Conservation (phyloP, 2,329 filamentous ascomycete species). For the Stagonosporopsis tanaceti region DNA sequence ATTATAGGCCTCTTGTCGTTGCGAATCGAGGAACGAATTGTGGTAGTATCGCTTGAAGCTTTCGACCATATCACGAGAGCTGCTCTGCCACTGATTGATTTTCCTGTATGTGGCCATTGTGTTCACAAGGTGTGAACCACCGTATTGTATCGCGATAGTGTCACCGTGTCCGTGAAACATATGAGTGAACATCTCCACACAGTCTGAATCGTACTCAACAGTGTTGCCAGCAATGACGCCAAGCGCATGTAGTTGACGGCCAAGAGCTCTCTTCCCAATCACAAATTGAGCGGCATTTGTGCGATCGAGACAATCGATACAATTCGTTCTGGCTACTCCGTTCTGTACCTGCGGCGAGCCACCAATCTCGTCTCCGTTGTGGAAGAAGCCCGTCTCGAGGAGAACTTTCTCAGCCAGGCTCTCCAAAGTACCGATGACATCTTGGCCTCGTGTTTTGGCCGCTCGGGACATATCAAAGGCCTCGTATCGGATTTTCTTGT, state of each 20-base stretch:
- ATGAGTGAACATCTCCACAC: slow-evolving; percentile 93
- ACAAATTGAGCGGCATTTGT: slow-evolving; percentile 99
- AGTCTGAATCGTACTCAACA: slow-evolving; percentile 93
- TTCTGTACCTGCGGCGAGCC: slow-evolving; percentile 79
- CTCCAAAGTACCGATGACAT: slow-evolving; percentile 93
- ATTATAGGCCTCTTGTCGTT: slow-evolving; percentile 97
- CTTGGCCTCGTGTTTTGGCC: slow-evolving; percentile 86
- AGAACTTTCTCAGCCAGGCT: slow-evolving; percentile 88
- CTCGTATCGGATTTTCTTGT: slow-evolving; percentile 89
- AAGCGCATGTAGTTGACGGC: slow-evolving; percentile 88
- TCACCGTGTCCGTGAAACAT: slow-evolving; percentile 98
- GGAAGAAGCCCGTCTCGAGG: slow-evolving; percentile 88
- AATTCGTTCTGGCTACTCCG: slow-evolving; percentile 93
- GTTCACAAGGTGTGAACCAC: slow-evolving; percentile 95
- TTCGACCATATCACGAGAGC: slow-evolving; percentile 98
- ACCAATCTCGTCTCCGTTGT: slow-evolving; percentile 79
- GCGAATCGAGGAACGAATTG: slow-evolving; percentile 97
- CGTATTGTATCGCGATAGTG: slow-evolving; percentile 97
- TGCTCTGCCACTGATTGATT: slow-evolving; percentile 98
- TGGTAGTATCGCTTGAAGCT: slow-evolving; percentile 99
- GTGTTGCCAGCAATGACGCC: slow-evolving; percentile 82
- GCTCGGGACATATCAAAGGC: slow-evolving; percentile 99
- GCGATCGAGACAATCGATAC: slow-evolving; percentile 95
- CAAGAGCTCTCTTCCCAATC: slow-evolving; percentile 91
- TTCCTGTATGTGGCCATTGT: slow-evolving; percentile 99